These are phyloP conservation scores for Moniliella sp. DNA, from an alignment of 1,284 basidiomycete species.

Conservation along the genomic window DNA sequence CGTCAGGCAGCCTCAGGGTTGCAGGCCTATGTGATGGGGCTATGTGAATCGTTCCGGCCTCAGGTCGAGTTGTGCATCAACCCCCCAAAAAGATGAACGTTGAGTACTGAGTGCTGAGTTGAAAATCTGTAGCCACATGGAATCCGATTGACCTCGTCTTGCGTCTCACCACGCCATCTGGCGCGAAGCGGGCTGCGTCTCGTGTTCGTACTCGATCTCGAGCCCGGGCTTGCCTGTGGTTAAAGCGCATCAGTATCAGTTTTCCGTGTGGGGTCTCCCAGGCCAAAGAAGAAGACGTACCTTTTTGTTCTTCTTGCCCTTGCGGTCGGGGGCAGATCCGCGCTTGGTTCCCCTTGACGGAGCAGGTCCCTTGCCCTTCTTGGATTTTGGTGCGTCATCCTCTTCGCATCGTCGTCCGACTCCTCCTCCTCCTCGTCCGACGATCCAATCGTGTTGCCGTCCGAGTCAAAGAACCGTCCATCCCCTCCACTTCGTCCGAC, in stretches of 20 bases:
- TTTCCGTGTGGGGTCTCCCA: no score
- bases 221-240: constrained; percentile 47
- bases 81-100: no score
- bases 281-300: background rate
- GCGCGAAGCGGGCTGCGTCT: constrained; percentile 64
- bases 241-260: no score
- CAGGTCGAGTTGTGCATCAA: no score
- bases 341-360: background rate
- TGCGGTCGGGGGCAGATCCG: background rate
- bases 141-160: no score
- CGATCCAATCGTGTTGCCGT: constrained; percentile 2
- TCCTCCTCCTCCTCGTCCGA: constrained; percentile 6
- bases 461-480: constrained; percentile 3
- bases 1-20: no score
- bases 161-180: no score
- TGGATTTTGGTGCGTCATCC: constrained; percentile 7
- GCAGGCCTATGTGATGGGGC: no score
- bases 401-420: constrained; percentile 12
- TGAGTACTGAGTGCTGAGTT: no score
- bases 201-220: constrained; percentile 71
- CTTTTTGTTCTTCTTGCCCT: constrained; percentile 5
- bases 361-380: constrained; percentile 2
- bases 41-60: no score
- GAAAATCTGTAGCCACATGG: no score
- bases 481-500: constrained; percentile 1